Percentiles rank a stretch among this genome's conserved stretches.
phyloP scores from a whole-genome alignment of 2,329 filamentous ascomycete genomes.

The Cryphonectria japonica region DNA sequence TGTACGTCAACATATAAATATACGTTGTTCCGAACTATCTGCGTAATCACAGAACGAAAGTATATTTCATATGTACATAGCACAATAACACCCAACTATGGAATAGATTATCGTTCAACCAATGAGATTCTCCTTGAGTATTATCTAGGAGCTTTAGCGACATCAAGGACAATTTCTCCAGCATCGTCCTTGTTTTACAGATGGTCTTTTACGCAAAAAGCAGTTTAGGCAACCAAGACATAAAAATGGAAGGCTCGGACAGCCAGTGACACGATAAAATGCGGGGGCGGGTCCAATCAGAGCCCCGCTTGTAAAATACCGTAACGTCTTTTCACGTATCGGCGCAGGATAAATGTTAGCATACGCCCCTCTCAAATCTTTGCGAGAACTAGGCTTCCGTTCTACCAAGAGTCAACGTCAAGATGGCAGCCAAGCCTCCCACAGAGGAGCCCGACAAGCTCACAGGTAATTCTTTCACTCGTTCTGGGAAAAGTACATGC shows the following conservation, averaged over 20 bases:
- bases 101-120: too few species aligned
- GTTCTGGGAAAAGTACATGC: background rate
- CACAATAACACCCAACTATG: too few species aligned
- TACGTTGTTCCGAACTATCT: too few species aligned
- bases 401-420: constrained; percentile 29
- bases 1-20: too few species aligned
- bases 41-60: too few species aligned
- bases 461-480: constrained; percentile 38
- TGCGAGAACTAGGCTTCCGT: background rate
- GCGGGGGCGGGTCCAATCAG: background rate
- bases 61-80: too few species aligned
- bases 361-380: background rate
- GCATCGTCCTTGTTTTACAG: too few species aligned
- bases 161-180: too few species aligned
- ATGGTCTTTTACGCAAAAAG: too few species aligned
- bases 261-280: background rate
- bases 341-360: background rate
- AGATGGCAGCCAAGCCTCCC: constrained; percentile 47
- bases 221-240: background rate
- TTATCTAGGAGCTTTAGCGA: too few species aligned
- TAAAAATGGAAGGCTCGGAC: too few species aligned
- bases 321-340: background rate
- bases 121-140: too few species aligned
- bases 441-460: constrained; percentile 48
- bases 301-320: background rate